Evolutionary conservation across 2,329 filamentous ascomycete species (phyloP), one percentile per base, ranked within the genome.

Genomic region (Fusarium tuaranense): DNA sequence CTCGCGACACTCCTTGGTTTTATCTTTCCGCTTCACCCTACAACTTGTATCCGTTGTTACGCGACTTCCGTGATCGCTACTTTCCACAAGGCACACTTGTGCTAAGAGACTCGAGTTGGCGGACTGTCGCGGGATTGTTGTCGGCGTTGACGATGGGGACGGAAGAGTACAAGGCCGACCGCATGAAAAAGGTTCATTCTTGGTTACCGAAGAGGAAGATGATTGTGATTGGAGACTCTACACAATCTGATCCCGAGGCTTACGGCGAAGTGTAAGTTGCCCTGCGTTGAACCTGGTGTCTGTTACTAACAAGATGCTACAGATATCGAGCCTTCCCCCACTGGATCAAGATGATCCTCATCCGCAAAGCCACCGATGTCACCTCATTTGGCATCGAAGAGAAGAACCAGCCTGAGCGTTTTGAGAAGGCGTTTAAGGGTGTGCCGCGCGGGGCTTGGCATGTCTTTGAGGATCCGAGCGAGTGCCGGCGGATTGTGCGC

Each of bases 1-100:
- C 87, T 1, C 80, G 88, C 10, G 86, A 88, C 10, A 92, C 95
- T 2, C 90, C 95, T 0, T 98, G 94, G 88, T 98, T 97, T 86
- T 98, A 98, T 83, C 89, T 98, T 57, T 97, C 94, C 0, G 95
- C 96, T 0, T 97, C 95, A 0, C 96, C 96, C 0, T 98, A 98
- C 86, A 98, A 97, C 78, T 89, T 98, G 12, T 98, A 98, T 80
- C 93, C 94, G 0, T 97, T 98, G 83, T 88, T 98, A 27, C 92
- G 89, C 66, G 82, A 87, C 1, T 98, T 98, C 83, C 88, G 95
- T 39, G 85, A 92, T 64, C 81, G 87, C 2, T 85, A 93, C 82
- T 98, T 92, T 80, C 94, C 93, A 0, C 88, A 88, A 4, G 96
- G 96, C 13, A 94, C 94, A 27, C 88, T 98, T 72, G 90, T 98